phyloP scores from a whole-genome alignment of 2,329 filamentous ascomycete species.

The Fragosphaeria purpurea region DNA sequence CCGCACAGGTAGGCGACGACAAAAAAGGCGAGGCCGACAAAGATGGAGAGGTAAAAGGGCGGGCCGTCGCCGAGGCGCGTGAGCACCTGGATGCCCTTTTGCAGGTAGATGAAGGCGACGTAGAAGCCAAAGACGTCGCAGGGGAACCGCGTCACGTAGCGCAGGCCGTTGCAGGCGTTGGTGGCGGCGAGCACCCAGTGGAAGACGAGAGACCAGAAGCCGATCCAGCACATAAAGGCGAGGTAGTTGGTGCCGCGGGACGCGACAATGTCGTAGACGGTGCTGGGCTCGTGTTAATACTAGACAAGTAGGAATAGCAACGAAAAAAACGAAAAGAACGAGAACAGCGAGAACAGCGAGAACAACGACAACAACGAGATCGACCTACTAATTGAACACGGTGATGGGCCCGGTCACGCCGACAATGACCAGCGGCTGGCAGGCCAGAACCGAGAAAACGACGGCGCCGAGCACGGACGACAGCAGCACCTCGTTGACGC shows the following conservation, averaged over 20 bases:
- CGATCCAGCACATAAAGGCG: conserved; percentile 87
- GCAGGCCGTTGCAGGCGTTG: conserved; percentile 81
- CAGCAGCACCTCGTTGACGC: conserved; percentile 85
- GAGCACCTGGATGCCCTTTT: conserved; percentile 82
- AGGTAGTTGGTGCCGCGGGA: conserved; percentile 73
- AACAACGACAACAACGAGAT: no score
- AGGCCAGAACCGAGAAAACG: conserved; percentile 69
- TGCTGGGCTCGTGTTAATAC: conserved; percentile 31
- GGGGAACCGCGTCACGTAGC: conserved; percentile 81
- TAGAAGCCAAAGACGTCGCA: conserved; percentile 95
- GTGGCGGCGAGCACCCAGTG: conserved; percentile 76
- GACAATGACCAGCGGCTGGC: conserved; percentile 82
- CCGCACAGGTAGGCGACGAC: conserved; percentile 66
- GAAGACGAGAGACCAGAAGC: conserved; percentile 76
- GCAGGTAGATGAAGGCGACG: conserved; percentile 82
- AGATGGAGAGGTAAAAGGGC: conserved; percentile 70
- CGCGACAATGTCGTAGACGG: conserved; percentile 79
- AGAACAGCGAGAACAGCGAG: no score
- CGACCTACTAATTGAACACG: conserved; percentile 71
- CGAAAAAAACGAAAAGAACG: neutral
- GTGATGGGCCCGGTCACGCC: conserved; percentile 87
- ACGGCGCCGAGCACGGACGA: conserved; percentile 73
- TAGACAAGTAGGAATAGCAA: neutral
- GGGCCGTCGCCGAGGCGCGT: conserved; percentile 58
- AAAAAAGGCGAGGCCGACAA: conserved; percentile 67